Evolutionary conservation across 371 early-diverging fungal genomes (phyloP).

Genomic region (Mucor sp.): DNA sequence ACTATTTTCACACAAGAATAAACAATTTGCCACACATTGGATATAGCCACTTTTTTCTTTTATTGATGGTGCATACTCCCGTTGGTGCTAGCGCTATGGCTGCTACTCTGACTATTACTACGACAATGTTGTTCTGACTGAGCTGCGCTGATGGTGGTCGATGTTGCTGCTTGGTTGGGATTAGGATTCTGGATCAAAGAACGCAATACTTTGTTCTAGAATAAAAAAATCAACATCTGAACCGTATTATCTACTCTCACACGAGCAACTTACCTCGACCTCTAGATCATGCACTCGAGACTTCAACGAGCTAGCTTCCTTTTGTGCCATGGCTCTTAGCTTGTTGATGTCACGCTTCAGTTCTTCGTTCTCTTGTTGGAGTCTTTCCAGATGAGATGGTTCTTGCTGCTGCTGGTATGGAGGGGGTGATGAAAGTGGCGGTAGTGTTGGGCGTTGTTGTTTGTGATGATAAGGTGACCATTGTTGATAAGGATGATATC

Average conservation of each 20-base stretch:
- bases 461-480: conserved; percentile 17
- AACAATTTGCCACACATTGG: neutral
- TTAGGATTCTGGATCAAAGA: conserved; percentile 27
- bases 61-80: neutral
- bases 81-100: neutral
- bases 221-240: neutral
- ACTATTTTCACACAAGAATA: no score
- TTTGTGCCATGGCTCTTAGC: conserved; percentile 20
- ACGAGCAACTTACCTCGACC: conserved; percentile 27
- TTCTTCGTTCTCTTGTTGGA: conserved; percentile 26
- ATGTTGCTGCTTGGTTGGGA: neutral
- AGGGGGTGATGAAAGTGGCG: conserved; percentile 11
- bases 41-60: neutral
- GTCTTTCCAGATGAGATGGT: conserved; percentile 6
- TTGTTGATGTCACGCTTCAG: conserved; percentile 27
- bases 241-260: neutral
- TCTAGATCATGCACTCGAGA: conserved; percentile 34
- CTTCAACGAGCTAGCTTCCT: conserved; percentile 18
- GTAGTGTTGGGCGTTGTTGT: conserved; percentile 2
- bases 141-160: neutral
- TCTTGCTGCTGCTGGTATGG: conserved; percentile 10
- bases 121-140: neutral
- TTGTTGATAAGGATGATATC: conserved; percentile 17
- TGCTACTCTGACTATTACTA: neutral
- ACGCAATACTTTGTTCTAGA: conserved; percentile 36